phyloP scores from a whole-genome alignment of 352 stramenopile species.

The Phytophthora europaea region DNA sequence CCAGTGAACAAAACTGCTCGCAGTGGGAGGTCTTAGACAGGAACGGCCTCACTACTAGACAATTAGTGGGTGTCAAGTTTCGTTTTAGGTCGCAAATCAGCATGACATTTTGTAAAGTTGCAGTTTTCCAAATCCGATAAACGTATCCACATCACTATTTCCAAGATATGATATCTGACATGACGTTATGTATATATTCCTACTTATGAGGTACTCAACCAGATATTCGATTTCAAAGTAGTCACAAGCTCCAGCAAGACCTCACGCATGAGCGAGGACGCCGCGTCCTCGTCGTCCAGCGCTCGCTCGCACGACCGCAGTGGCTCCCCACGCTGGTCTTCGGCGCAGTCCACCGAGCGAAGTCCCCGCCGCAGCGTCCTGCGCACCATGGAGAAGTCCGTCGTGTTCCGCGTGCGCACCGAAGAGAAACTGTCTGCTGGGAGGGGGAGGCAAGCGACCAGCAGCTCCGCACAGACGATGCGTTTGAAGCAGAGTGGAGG shows the following conservation, averaged over 20 bases:
- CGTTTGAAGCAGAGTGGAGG: conserved; percentile 7
- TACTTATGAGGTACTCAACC: background rate
- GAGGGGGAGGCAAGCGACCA: conserved; percentile 10
- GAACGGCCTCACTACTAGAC: conserved; percentile 1
- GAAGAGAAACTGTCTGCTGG: conserved; percentile 29
- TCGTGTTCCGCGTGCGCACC: conserved; percentile 39
- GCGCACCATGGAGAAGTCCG: conserved; percentile 45
- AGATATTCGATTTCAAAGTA: conserved; percentile 11
- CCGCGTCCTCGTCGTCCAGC: conserved; percentile 32
- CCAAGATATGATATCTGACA: background rate
- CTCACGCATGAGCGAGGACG: conserved; percentile 31
- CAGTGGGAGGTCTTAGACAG: conserved; percentile 8
- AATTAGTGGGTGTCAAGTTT: background rate
- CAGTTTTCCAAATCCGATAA: conserved; percentile 20
- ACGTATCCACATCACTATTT: background rate
- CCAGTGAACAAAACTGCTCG: conserved; percentile 1
- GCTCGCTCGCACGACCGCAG: conserved; percentile 11
- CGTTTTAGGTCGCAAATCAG: background rate
- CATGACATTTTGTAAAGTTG: conserved; percentile 24
- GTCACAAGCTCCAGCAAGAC: background rate
- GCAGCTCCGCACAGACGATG: conserved; percentile 17
- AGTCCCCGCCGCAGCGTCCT: conserved; percentile 11
- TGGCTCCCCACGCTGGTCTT: conserved; percentile 23
- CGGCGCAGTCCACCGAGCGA: conserved; percentile 1
- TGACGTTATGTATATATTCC: background rate